Evolutionary conservation across 140 eudicot species (phyloP), one percentile per base, ranked within the genome.

Genomic region (Senecio squalidus): DNA sequence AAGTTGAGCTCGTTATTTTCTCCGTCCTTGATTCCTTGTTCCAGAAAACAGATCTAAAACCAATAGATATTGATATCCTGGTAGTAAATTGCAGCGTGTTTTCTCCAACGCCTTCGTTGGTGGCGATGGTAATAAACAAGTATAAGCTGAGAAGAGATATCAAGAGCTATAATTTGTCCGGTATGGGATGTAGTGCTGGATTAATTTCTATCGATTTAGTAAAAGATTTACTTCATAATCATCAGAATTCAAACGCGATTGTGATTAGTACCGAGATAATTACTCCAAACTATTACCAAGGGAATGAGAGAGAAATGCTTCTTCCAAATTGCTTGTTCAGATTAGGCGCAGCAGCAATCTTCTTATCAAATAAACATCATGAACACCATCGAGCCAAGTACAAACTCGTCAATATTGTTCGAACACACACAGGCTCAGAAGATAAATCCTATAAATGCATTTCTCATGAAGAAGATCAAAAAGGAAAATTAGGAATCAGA

Each of bases 171-270:
- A 82, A 82, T 45, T 58, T 82, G 40, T 71, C 85, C 18, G 85
- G 85, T 3, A 82, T 82, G 85, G 90, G 85, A 2, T 78, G 90
- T 49, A 78, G 85, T 51, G 76, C 80, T 1, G 81, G 90, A 6
- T 20, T 80, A 13, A 82, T 82, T 8, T 75, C 90, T 0, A 44
- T 82, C 41, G 84, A 82, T 49, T 47, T 82, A 13, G 84, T 84
- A 16, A 36, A 80, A 2, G 74, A 63, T 40, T 64, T 82, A 20
- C 76, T 82, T 22, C 79, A 67, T 17, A 71, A 55, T n/a, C 69
- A 74, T 13, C 82, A 84, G 0, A 82, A 78, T 23, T 78, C 89
- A 0, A 64, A 50, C 39, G 70, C 70, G 13, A 17, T 74, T 10
- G 66, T 74, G 3, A 44, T 57, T 20, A 57, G 63, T 33, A 57